Evolutionary conservation across 805 yeast genomes (phyloP).

Genomic region (Cyberlindnera xylosilytica): DNA sequence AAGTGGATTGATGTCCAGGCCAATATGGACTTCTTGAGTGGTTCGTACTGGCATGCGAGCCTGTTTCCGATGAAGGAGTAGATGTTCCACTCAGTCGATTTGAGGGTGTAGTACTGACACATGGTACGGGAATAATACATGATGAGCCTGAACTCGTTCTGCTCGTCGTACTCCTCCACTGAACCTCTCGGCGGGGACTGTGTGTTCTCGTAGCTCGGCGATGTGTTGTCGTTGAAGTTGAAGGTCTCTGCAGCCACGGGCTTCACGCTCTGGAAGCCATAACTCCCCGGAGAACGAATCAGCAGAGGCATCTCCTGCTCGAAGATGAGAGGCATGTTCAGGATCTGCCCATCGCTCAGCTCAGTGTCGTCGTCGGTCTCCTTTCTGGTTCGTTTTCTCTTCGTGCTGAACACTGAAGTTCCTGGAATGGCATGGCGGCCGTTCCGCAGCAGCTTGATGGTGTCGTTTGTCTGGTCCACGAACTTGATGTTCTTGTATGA

Average conservation of each 20-base stretch:
- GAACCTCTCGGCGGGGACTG: too few relatives aligned
- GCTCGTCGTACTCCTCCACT: not conserved
- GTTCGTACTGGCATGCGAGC: not conserved
- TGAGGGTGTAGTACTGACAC: not conserved
- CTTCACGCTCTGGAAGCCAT: not conserved
- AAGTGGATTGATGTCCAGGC: constrained; percentile 1
- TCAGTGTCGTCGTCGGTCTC: not conserved
- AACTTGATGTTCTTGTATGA: constrained; percentile 1
- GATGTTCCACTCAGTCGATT: constrained; percentile 3
- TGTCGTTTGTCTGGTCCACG: constrained; percentile 1
- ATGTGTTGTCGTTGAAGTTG: not conserved
- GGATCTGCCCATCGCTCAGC: not conserved
- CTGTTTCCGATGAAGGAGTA: not conserved
- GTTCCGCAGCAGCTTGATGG: not conserved
- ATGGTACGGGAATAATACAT: not conserved
- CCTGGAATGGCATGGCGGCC: constrained; percentile 1
- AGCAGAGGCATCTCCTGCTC: constrained; percentile 1
- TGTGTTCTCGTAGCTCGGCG: too few relatives aligned
- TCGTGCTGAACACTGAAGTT: not conserved
- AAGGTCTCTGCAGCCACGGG: not conserved
- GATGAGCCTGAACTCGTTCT: not conserved
- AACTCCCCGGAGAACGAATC: not conserved
- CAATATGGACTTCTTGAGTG: not conserved
- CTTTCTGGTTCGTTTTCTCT: not conserved
- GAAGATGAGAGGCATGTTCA: constrained; percentile 2